Evolutionary conservation across 352 stramenopile species (phyloP).

Genomic region (Globisporangium perplexum): DNA sequence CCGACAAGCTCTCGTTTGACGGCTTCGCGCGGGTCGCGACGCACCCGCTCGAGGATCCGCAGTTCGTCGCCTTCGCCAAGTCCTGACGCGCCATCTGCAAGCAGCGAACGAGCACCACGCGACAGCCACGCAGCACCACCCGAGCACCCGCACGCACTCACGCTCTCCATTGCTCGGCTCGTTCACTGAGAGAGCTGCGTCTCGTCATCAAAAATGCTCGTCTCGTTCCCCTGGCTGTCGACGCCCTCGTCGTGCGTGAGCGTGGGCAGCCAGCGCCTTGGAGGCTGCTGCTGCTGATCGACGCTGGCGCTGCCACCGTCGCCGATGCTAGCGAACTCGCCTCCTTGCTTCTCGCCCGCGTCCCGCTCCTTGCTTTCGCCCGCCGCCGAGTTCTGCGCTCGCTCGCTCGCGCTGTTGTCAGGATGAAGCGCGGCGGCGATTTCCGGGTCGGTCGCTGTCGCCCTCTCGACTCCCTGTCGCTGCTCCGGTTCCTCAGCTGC

Average conservation of each 20-base stretch:
- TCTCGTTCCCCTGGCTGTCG: conserved; percentile 19
- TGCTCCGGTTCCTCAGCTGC: neutral
- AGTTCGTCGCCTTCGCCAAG: conserved; percentile 53
- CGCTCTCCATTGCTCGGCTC: neutral
- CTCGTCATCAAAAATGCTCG: conserved; percentile 33
- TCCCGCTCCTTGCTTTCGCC: conserved; percentile 2
- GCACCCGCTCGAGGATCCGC: conserved; percentile 57
- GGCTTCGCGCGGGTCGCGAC: conserved; percentile 44
- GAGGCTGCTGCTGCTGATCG: neutral
- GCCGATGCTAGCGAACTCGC: neutral
- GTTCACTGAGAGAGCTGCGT: conserved; percentile 23
- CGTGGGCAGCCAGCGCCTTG: conserved; percentile 4
- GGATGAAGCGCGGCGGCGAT: no score
- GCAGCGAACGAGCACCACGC: no score
- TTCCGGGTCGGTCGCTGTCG: no score
- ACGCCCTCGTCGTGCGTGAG: conserved; percentile 14
- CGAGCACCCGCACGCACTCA: neutral
- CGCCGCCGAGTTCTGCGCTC: no score
- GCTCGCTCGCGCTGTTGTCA: no score
- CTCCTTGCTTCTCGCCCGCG: neutral
- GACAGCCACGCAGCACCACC: neutral
- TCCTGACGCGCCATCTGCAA: conserved; percentile 12
- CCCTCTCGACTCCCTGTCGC: no score
- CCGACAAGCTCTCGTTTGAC: conserved; percentile 57
- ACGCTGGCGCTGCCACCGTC: neutral